Evolutionary conservation across 768 basidiomycete species (phyloP).

Genomic region (Lactifluus piperatus): DNA sequence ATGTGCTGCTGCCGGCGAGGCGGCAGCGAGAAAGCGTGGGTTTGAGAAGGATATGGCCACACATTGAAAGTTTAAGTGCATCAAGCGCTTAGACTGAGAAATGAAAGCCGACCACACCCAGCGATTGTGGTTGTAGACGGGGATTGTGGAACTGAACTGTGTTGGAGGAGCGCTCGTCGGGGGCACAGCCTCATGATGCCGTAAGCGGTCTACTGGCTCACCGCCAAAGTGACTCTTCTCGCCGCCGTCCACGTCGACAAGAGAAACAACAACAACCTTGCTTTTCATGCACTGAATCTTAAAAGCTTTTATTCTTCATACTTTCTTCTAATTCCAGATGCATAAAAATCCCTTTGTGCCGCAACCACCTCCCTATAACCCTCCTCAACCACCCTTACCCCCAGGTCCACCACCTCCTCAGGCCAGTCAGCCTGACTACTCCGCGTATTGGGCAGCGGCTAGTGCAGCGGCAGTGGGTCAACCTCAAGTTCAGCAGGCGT

Average conservation of each 20-base stretch:
- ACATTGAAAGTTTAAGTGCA: background rate
- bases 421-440: slow-evolving; percentile 61
- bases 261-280: background rate
- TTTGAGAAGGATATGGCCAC: background rate
- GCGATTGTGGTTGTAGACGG: background rate
- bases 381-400: slow-evolving; percentile 69
- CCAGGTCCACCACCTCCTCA: slow-evolving; percentile 73
- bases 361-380: slow-evolving; percentile 49
- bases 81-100: too few relatives aligned
- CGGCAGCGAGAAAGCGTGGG: background rate
- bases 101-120: background rate
- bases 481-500: slow-evolving; percentile 41
- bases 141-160: background rate
- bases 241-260: slow-evolving; percentile 15
- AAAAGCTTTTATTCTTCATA: slow-evolving; percentile 16
- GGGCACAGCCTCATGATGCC: slow-evolving; percentile 1
- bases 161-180: background rate
- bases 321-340: slow-evolving; percentile 34
- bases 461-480: slow-evolving; percentile 44
- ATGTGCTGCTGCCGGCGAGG: background rate
- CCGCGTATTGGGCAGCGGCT: slow-evolving; percentile 66
- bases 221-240: slow-evolving; percentile 3
- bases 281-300: slow-evolving; percentile 14
- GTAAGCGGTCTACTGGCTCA: background rate
- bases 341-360: slow-evolving; percentile 82